Conservation (phyloP, 305 asterid genomes). For the Fraxinus sp. region DNA sequence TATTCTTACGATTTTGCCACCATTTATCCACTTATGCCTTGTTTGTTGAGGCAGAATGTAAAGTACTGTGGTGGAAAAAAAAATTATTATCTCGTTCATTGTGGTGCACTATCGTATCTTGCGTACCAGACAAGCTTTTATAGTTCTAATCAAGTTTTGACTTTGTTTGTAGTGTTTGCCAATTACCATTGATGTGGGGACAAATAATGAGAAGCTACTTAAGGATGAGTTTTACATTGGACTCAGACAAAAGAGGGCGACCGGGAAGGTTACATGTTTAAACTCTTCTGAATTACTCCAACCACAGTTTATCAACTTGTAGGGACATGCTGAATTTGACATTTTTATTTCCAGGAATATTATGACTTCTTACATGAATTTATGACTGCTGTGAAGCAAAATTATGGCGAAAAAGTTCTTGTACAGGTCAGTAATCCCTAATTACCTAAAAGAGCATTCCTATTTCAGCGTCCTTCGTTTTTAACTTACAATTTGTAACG, state of each 20-base stretch:
- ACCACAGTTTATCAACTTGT: not conserved
- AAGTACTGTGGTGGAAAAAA: not conserved
- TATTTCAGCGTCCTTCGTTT: constrained; percentile 4
- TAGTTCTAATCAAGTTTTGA: constrained; percentile 4
- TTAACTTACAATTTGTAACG: constrained; percentile 18
- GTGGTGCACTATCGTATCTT: not conserved
- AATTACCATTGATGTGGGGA: constrained; percentile 81
- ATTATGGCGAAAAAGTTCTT: constrained; percentile 76
- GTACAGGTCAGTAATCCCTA: constrained; percentile 51
- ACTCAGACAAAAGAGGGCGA: constrained; percentile 67
- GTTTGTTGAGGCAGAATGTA: not conserved
- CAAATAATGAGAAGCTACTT: constrained; percentile 66
- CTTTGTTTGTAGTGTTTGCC: constrained; percentile 63
- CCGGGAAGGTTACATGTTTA: constrained; percentile 57
- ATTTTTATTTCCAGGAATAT: constrained; percentile 52
- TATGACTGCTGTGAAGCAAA: constrained; percentile 77
- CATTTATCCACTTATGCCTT: not conserved
- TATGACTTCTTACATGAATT: constrained; percentile 69
- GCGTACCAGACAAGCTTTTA: not conserved
- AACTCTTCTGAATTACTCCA: not conserved
- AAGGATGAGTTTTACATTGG: constrained; percentile 84
- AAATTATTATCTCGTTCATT: not conserved
- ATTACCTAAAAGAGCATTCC: not conserved
- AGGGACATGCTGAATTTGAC: not conserved
- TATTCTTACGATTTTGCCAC: not conserved